Evolutionary conservation across 305 asterid species (phyloP), one percentile per base, ranked within the genome.

Genomic region (Withania somnifera): DNA sequence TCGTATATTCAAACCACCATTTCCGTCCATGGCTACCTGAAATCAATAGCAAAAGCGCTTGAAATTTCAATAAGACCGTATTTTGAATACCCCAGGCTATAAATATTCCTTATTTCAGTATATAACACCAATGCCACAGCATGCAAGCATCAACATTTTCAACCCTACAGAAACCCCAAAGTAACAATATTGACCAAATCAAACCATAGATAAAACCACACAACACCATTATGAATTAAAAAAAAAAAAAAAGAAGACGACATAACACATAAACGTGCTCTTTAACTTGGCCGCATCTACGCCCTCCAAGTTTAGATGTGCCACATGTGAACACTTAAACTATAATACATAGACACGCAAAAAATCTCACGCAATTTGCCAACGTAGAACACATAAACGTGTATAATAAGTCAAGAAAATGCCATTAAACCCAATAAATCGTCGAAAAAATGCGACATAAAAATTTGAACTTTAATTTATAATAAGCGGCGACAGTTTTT

Each of bases 11-110:
- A 89, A 32, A 68, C 87, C 40, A 7, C 92, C 94, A 88, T 90
- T 88, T 24, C 88, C 95, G 85, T 91, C 98, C 98, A 94, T 94
- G 83, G 57, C 83, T 11, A 26, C 67, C 76, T 53, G 66, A 85
- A 42, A 47, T 80, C 66, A 77, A 73, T 80, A 32, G 24, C 78
- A 56, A 15, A 75, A 61, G 40, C 38, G 60, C 77, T 22, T 19
- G 64, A 77, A 67, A 84, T 60, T 60, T 84, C 84, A 83, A 84
- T 47, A 51, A 61, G 78, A 64, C 78, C 9, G 17, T 53, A 77
- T 56, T 83, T 75, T 60, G 81, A 19, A 80, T 3, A 78, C 51
- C 19, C 69, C 81, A 50, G 77, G 66, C 28, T 78, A 71, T 53
- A 78, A 82, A 19, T 83, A 69, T 63, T 69, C 52, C 82, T 80